Conservation (phyloP, 2,329 filamentous ascomycete species). For the Aspergillus uvarum region DNA sequence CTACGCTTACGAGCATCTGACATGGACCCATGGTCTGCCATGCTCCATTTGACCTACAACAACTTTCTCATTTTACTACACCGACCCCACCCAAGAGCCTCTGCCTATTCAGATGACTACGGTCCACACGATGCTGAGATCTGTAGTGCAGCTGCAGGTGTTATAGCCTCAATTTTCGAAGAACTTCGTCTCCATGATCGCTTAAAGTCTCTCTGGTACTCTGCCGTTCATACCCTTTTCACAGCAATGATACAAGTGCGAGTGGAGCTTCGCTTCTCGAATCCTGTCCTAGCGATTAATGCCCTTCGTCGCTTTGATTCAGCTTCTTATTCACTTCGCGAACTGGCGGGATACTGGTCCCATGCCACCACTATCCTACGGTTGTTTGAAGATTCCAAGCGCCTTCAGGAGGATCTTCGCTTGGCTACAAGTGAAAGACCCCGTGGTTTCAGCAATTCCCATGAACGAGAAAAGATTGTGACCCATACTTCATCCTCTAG, state of each 20-base stretch:
- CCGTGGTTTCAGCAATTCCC: conserved; percentile 25
- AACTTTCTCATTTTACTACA: conserved; percentile 49
- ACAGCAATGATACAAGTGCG: conserved; percentile 50
- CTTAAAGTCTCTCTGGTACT: conserved; percentile 46
- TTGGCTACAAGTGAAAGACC: conserved; percentile 37
- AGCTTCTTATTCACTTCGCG: conserved; percentile 42
- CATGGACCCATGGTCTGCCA: conserved; percentile 46
- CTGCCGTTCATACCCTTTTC: conserved; percentile 46
- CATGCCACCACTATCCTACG: conserved; percentile 45
- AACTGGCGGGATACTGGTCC: conserved; percentile 45
- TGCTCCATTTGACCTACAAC: conserved; percentile 48
- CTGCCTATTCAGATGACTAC: conserved; percentile 46
- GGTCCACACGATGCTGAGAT: conserved; percentile 48
- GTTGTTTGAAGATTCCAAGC: conserved; percentile 46
- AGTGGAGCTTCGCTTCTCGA: conserved; percentile 48
- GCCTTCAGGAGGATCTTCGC: conserved; percentile 43
- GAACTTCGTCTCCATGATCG: conserved; percentile 44
- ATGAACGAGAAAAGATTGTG: conserved; percentile 3
- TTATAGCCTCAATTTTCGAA: conserved; percentile 48
- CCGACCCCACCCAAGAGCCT: conserved; percentile 45
- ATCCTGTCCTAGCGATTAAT: conserved; percentile 47
- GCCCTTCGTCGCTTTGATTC: conserved; percentile 47
- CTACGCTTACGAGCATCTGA: conserved; percentile 42
- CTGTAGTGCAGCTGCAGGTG: conserved; percentile 46
- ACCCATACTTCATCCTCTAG: conserved; percentile 12